Evolutionary conservation across 78 protist species (phyloP).

Genomic region (Chrysochromulina tobinii): DNA sequence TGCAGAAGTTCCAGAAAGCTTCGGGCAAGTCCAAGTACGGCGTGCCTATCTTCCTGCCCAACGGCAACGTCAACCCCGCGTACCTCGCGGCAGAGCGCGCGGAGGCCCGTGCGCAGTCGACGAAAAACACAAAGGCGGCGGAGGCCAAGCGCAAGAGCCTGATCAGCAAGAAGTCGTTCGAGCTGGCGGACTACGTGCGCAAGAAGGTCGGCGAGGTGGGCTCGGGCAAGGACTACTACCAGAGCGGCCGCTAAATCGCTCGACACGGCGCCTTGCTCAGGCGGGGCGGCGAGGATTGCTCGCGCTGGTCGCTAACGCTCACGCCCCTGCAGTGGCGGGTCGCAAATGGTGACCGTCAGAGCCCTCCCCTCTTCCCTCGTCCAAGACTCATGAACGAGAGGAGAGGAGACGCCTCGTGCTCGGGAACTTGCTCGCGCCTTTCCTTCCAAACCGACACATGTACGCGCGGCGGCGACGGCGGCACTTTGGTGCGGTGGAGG

Average conservation of each 20-base stretch:
- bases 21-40: conserved; percentile 24
- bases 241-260: not conserved
- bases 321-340: too few species aligned
- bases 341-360: too few species aligned
- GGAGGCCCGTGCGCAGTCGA: not conserved
- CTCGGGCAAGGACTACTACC: conserved; percentile 6
- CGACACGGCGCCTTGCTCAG: too few species aligned
- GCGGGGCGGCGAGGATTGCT: too few species aligned
- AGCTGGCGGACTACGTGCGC: not conserved
- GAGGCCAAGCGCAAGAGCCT: not conserved
- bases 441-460: too few species aligned
- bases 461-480: too few species aligned
- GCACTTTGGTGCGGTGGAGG: too few species aligned
- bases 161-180: not conserved
- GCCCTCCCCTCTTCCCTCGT: too few species aligned
- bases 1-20: not conserved
- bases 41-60: not conserved
- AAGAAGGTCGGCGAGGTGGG: conserved; percentile 16
- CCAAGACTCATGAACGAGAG: too few species aligned
- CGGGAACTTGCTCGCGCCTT: too few species aligned
- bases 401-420: too few species aligned
- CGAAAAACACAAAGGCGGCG: not conserved
- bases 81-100: conserved; percentile 9
- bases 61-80: conserved; percentile 26
- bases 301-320: too few species aligned